Percentiles rank a stretch among this genome's conserved stretches.
These are phyloP conservation scores for Dalbergia cochinchinensis DNA, from an alignment of 306 rosid genomes.

Conservation along the genomic window DNA sequence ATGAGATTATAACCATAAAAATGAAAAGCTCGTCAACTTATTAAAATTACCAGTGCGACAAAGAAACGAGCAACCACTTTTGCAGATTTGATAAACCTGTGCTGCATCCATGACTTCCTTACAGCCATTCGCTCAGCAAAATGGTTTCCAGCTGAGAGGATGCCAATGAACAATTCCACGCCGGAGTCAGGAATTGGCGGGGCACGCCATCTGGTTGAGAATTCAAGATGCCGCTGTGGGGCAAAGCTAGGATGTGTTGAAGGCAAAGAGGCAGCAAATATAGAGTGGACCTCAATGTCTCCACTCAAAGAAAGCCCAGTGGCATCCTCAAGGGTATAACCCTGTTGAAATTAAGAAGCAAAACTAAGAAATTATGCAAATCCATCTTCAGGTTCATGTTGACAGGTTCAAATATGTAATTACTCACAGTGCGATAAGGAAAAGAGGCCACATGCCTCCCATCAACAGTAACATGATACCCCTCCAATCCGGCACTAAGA, in stretches of 20 bases:
- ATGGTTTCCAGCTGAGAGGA: slow-evolving; percentile 96
- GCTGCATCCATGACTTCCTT: slow-evolving; percentile 95
- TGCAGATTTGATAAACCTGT: slow-evolving; percentile 71
- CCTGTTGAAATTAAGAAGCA: slow-evolving; percentile 56
- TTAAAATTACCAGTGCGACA: slow-evolving; percentile 73
- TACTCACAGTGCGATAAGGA: slow-evolving; percentile 88
- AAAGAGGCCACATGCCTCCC: slow-evolving; percentile 85
- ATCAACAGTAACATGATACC: slow-evolving; percentile 83
- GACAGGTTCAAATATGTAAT: slow-evolving; percentile 37
- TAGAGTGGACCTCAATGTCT: slow-evolving; percentile 75
- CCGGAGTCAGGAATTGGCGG: slow-evolving; percentile 59
- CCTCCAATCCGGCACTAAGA: slow-evolving; percentile 87
- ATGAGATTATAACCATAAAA: slow-evolving; percentile 16
- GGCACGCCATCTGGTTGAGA: slow-evolving; percentile 69
- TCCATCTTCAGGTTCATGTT: slow-evolving; percentile 1
- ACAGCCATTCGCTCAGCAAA: slow-evolving; percentile 94
- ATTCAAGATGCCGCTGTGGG: slow-evolving; percentile 73
- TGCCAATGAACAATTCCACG: slow-evolving; percentile 76
- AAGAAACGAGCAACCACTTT: slow-evolving; percentile 81
- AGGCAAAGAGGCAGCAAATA: slow-evolving; percentile 84
- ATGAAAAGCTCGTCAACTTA: background rate
- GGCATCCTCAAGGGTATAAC: slow-evolving; percentile 93
- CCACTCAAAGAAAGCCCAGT: slow-evolving; percentile 80
- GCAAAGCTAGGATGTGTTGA: slow-evolving; percentile 84
- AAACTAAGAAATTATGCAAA: slow-evolving; percentile 28